phyloP scores from a whole-genome alignment of 169 alveolate species.

The Plasmodium adleri region DNA sequence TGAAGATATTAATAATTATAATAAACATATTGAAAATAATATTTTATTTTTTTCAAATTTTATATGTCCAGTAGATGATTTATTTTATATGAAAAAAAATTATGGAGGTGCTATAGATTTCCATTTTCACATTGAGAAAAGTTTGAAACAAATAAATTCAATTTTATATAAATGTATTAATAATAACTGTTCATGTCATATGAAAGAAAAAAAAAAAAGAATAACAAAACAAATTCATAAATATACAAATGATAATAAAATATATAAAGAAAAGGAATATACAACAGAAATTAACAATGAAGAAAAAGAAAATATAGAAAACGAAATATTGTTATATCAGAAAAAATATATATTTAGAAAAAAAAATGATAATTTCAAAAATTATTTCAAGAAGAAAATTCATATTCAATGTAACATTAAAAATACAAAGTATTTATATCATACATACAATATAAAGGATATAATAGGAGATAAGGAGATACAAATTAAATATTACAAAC shows the following conservation, averaged over 20 bases:
- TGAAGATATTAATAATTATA: background rate
- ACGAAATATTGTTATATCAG: too few species aligned
- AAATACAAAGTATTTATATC: too few species aligned
- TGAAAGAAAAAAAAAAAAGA: background rate
- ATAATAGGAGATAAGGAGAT: too few species aligned
- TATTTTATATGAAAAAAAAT: slow-evolving; percentile 4
- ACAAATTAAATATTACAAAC: too few species aligned
- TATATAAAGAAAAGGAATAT: background rate
- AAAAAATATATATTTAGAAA: too few species aligned
- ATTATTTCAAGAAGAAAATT: too few species aligned
- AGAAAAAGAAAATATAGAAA: background rate
- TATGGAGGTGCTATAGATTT: slow-evolving; percentile 38
- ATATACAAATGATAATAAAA: background rate
- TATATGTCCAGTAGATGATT: slow-evolving; percentile 29
- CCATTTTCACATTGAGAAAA: slow-evolving; percentile 46
- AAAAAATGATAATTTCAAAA: too few species aligned
- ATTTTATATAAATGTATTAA: background rate
- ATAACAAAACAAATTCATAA: too few species aligned
- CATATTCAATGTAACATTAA: too few species aligned
- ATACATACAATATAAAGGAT: too few species aligned
- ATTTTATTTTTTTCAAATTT: slow-evolving; percentile 61
- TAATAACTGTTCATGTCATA: background rate
- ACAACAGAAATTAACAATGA: background rate
- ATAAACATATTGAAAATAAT: slow-evolving; percentile 4
- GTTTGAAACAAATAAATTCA: slow-evolving; percentile 5